phyloP scores from a whole-genome alignment of 148 eudicot species.

The Hydrangea macrophylla region DNA sequence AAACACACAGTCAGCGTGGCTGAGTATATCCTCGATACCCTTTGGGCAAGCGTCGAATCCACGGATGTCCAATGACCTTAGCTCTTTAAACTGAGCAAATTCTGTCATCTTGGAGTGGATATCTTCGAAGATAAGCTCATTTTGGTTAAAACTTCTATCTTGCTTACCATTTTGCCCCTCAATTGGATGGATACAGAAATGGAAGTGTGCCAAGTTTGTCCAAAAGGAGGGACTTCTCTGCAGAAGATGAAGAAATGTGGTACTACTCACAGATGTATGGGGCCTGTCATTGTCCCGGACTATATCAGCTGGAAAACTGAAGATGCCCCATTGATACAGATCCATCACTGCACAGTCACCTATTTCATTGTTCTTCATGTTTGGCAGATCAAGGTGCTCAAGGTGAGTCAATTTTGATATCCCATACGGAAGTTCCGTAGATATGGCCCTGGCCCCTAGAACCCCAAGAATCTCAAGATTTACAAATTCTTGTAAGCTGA shows the following conservation, averaged over 20 bases:
- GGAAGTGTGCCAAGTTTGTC: constrained; percentile 18
- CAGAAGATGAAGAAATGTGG: constrained; percentile 16
- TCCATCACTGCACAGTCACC: background rate
- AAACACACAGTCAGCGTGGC: constrained; percentile 11
- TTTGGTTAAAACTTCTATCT: constrained; percentile 3
- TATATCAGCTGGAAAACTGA: constrained; percentile 4
- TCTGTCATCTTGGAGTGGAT: constrained; percentile 9
- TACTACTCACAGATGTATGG: constrained; percentile 3
- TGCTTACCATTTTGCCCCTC: background rate
- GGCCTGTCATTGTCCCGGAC: background rate
- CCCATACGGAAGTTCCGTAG: constrained; percentile 17
- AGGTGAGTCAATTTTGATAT: constrained; percentile 25
- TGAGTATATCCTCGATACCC: constrained; percentile 17
- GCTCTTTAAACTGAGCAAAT: constrained; percentile 9
- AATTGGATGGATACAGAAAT: constrained; percentile 21
- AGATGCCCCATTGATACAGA: constrained; percentile 22
- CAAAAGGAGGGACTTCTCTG: constrained; percentile 4
- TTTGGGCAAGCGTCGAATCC: constrained; percentile 19
- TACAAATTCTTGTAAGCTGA: constrained; percentile 1
- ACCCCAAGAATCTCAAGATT: background rate
- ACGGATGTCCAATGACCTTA: constrained; percentile 15
- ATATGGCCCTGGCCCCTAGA: background rate
- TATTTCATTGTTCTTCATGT: constrained; percentile 5
- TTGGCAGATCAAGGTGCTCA: constrained; percentile 23
- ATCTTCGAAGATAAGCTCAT: constrained; percentile 23